Evolutionary conservation across 73 alveolate genomes (phyloP).

Genomic region (Paramecium sonneborni): DNA sequence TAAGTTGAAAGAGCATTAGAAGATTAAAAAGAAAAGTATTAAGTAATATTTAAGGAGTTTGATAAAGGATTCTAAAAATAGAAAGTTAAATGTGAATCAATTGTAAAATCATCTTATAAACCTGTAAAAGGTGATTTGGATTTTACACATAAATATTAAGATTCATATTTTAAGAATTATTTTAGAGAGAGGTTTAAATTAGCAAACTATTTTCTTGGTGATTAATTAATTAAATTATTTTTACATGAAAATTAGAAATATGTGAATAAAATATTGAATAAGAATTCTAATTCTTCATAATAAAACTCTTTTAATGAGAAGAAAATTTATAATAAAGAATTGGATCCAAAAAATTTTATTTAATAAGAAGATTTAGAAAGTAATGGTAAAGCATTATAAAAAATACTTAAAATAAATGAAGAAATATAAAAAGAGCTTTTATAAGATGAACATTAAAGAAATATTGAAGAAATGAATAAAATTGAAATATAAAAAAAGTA

Average conservation of each 20-base stretch:
- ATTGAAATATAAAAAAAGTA: slow-evolving; percentile 59
- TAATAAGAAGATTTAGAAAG: slow-evolving; percentile 49
- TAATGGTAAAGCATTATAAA: slow-evolving; percentile 44
- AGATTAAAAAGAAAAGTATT: not conserved
- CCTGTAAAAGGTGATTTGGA: not conserved
- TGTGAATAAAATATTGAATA: slow-evolving; percentile 6
- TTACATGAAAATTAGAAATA: slow-evolving; percentile 38
- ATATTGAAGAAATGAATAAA: slow-evolving; percentile 43
- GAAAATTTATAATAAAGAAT: not conserved
- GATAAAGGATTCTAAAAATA: slow-evolving; percentile 34
- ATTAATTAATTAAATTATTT: not conserved
- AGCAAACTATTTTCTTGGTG: slow-evolving; percentile 40
- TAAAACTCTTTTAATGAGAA: not conserved
- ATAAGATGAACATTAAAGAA: slow-evolving; percentile 61
- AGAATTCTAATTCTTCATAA: slow-evolving; percentile 17
- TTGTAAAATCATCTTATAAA: slow-evolving; percentile 42
- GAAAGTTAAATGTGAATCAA: not conserved
- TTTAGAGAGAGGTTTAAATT: slow-evolving; percentile 31
- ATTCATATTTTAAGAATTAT: not conserved
- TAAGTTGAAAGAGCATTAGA: not conserved
- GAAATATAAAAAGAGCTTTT: slow-evolving; percentile 54
- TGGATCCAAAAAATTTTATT: slow-evolving; percentile 33
- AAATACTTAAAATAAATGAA: slow-evolving; percentile 58
- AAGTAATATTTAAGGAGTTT: not conserved
- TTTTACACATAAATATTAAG: slow-evolving; percentile 5